These are phyloP conservation scores for Colletotrichum australisinense DNA, from an alignment of 2,329 filamentous ascomycete species.

Conservation along the genomic window DNA sequence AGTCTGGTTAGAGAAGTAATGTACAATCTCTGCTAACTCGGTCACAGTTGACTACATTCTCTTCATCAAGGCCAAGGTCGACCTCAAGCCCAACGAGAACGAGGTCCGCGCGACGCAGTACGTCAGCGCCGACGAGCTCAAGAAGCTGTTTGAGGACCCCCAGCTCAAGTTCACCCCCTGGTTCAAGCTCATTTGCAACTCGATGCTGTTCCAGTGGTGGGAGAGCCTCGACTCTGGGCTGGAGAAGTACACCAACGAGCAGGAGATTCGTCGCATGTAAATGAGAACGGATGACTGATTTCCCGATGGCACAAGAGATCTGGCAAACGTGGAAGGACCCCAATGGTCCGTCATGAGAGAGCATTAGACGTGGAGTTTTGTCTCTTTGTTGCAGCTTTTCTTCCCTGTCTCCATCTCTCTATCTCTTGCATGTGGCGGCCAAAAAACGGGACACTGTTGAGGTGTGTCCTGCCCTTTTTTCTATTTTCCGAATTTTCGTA, in stretches of 20 bases:
- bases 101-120: conserved; percentile 90
- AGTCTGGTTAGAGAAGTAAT: background rate
- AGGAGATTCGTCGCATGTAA: conserved; percentile 86
- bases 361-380: background rate
- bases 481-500: background rate
- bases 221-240: conserved; percentile 82
- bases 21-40: conserved; percentile 31
- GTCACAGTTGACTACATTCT: conserved; percentile 93
- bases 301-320: background rate
- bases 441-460: background rate
- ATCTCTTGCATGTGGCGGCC: background rate
- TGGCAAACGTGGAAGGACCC: background rate
- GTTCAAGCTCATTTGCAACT: conserved; percentile 99
- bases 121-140: conserved; percentile 84
- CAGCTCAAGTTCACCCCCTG: conserved; percentile 92
- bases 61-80: conserved; percentile 95
- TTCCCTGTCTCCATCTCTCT: background rate
- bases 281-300: conserved; percentile 7
- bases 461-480: background rate
- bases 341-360: background rate
- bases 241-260: conserved; percentile 88
- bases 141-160: conserved; percentile 85
- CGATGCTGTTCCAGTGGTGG: conserved; percentile 99
- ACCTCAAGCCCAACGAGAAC: conserved; percentile 84
- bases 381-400: background rate